Evolutionary conservation across 257 asterid genomes (phyloP).

Genomic region (Scutellaria minor): DNA sequence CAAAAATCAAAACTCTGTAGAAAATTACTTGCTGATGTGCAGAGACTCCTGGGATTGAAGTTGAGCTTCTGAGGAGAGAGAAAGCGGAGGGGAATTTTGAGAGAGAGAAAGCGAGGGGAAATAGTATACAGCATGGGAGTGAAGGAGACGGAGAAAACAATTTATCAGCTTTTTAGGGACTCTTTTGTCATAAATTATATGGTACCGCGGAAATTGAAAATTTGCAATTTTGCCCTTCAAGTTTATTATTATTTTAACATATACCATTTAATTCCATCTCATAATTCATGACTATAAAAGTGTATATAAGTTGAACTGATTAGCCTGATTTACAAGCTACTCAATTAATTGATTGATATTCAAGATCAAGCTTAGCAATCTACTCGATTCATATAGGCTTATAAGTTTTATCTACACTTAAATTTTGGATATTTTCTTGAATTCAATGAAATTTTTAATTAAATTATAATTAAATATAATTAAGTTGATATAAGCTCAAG

Average conservation of each 20-base stretch:
- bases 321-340: too few species aligned
- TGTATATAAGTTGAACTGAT: too few species aligned
- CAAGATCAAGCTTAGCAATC: too few species aligned
- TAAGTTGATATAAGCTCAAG: too few species aligned
- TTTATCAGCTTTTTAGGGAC: slow-evolving; percentile 15
- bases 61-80: slow-evolving; percentile 38
- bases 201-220: not conserved
- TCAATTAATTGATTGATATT: too few species aligned
- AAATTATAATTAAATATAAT: too few species aligned
- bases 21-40: slow-evolving; percentile 33
- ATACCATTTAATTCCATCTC: not conserved
- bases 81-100: slow-evolving; percentile 27
- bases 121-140: slow-evolving; percentile 32
- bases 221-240: not conserved
- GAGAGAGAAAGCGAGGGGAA: slow-evolving; percentile 42
- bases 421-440: too few species aligned
- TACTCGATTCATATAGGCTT: too few species aligned
- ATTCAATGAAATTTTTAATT: too few species aligned
- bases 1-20: slow-evolving; percentile 2
- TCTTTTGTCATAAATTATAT: not conserved
- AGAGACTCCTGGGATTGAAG: slow-evolving; percentile 7
- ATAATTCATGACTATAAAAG: too few species aligned
- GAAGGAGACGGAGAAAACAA: slow-evolving; percentile 45
- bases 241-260: not conserved
- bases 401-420: too few species aligned